Evolutionary conservation across 352 stramenopile species (phyloP).

Genomic region (Discostella stelligera): DNA sequence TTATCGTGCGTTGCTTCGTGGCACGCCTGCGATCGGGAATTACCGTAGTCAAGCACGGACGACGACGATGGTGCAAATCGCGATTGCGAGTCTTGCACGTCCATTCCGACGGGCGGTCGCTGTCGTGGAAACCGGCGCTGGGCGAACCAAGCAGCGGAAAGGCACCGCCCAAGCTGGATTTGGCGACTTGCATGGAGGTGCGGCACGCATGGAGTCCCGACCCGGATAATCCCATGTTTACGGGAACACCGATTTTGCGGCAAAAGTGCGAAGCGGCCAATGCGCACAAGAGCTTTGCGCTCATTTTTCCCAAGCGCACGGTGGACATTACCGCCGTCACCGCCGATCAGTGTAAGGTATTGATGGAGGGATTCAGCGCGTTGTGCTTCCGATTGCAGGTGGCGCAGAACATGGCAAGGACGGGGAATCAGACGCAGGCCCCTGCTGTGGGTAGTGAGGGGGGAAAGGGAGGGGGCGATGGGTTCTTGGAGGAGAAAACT

Average conservation of each 20-base stretch:
- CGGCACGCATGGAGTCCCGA: constrained; percentile 79
- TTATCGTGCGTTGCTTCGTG: constrained; percentile 82
- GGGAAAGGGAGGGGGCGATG: background rate
- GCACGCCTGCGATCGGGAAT: constrained; percentile 71
- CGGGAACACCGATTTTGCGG: constrained; percentile 73
- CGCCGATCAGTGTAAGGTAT: constrained; percentile 81
- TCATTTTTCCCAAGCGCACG: constrained; percentile 78
- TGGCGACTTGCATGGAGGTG: constrained; percentile 76
- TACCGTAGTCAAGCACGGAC: constrained; percentile 79
- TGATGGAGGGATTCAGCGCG: constrained; percentile 81
- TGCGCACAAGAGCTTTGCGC: constrained; percentile 78
- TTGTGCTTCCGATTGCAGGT: constrained; percentile 80
- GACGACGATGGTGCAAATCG: constrained; percentile 78
- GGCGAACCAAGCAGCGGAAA: constrained; percentile 71
- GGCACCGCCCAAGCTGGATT: constrained; percentile 74
- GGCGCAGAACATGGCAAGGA: constrained; percentile 65
- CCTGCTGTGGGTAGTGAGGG: background rate
- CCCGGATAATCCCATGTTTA: constrained; percentile 80
- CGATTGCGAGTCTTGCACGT: constrained; percentile 76
- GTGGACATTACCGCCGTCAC: constrained; percentile 83
- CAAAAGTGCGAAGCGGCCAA: constrained; percentile 82
- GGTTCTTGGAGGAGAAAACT: constrained; percentile 15
- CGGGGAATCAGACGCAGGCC: background rate
- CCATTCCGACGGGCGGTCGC: constrained; percentile 69
- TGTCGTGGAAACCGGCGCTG: constrained; percentile 77